Conservation (phyloP, 2,329 filamentous ascomycete genomes). For the Emericellopsis atlantica region DNA sequence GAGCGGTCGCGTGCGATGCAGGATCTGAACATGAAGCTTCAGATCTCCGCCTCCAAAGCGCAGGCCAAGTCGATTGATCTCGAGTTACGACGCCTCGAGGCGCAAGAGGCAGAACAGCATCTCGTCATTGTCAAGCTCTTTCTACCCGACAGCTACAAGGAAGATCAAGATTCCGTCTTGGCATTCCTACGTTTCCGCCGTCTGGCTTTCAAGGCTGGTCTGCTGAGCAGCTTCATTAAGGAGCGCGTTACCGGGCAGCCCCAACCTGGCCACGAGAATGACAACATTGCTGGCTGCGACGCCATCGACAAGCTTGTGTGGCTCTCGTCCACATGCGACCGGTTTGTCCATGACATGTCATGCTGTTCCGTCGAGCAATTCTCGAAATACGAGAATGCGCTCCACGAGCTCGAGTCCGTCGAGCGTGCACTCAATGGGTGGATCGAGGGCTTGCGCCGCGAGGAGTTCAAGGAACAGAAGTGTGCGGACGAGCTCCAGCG, state of each 20-base stretch:
- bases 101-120: slow-evolving; percentile 79
- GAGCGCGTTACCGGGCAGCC: slow-evolving; percentile 61
- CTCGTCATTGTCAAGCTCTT: slow-evolving; percentile 82
- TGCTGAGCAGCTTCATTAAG: slow-evolving; percentile 67
- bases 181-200: slow-evolving; percentile 81
- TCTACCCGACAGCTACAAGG: slow-evolving; percentile 70
- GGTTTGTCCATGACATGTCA: slow-evolving; percentile 70
- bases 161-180: slow-evolving; percentile 75
- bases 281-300: slow-evolving; percentile 68
- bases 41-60: slow-evolving; percentile 78
- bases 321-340: slow-evolving; percentile 71
- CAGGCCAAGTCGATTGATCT: slow-evolving; percentile 92
- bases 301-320: slow-evolving; percentile 76
- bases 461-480: slow-evolving; percentile 75
- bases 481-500: slow-evolving; percentile 72
- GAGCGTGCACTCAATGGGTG: slow-evolving; percentile 80
- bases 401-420: slow-evolving; percentile 83
- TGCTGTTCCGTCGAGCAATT: slow-evolving; percentile 72
- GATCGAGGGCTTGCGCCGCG: slow-evolving; percentile 72
- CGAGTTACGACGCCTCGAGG: slow-evolving; percentile 75
- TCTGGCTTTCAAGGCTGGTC: slow-evolving; percentile 73
- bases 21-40: slow-evolving; percentile 90
- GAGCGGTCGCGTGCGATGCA: slow-evolving; percentile 87
- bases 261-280: slow-evolving; percentile 60
- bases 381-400: slow-evolving; percentile 60